Evolutionary conservation across 2,329 filamentous ascomycete species (phyloP), one percentile per base, ranked within the genome.

Genomic region (Bisporella sp.): DNA sequence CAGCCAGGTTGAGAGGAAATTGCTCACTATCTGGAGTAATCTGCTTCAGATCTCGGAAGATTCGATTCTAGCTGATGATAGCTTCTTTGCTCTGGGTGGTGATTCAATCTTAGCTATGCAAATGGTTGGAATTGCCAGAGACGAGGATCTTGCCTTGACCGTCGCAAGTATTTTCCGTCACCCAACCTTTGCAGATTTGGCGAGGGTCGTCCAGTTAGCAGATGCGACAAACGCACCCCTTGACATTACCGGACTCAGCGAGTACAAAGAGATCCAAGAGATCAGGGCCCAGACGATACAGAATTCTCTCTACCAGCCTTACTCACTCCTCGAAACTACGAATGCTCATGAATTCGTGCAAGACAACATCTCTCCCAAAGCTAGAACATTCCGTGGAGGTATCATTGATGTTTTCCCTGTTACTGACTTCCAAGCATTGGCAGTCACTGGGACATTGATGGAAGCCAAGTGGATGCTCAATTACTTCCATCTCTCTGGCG

Each of bases 131-230:
- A 65, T 41, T n/a, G 56, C 57, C 30, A 48, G 59, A 41, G 51
- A 51, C 6, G 50, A 51, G 33, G 67, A 68, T 4, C 53, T 69
- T 6, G 59, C 58, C 11, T 54, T 75, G 1, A 68, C 65, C 0
- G 73, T 76, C 3, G 65, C 67, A 4, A 67, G 71, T 42, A 67
- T 73, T 28, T 75, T 76, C 57, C 47, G 54, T 2, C 63, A 72
- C 46, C 69, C 72, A 29, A 69, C 63, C 6, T 62, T 75, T 4
- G 61, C 71, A 1, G 69, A 63, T 0, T 77, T 78, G 74, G 73
- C 74, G 5, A 55, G 51, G 7, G 57, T 65, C 3, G 58, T 66
- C 30, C 49, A 61, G 37, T 35, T 65, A 11, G 39, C 30, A 28
- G 40, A 45, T 8, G 37, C 44, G 9, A 6, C 6, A 9, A 9